Evolutionary conservation across 495 filamentous ascomycete genomes (phyloP), one percentile per base, ranked within the genome.

Genomic region (Penicillium manginii): DNA sequence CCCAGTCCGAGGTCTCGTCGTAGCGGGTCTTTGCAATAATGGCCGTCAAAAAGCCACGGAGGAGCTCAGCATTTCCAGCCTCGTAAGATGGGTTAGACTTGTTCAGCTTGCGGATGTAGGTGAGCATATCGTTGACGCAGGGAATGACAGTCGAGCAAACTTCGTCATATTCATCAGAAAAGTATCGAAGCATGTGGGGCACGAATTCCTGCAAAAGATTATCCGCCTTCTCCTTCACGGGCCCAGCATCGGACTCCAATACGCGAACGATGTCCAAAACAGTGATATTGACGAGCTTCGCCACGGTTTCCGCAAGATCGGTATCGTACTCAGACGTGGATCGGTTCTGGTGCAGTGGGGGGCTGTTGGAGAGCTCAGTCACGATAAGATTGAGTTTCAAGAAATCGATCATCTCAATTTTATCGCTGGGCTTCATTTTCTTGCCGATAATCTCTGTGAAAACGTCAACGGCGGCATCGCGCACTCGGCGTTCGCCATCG

Each of bases 161-260:
- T 70, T 99, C 94, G 72, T 99, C 94, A 65, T 91, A 99, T 73
- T 99, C 93, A 68, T 99, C 96, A 21, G 91, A 90, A 71, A 99
- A 96, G 78, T 96, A 96, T 35, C 92, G 89, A 26, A 99, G 77
- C 18, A 98, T 81, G 51, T 90, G 85, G 2, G 92, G 91, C 46
- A 96, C 74, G 70, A 99, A 97, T 45, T 81, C 81, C 65, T 89
- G 88, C 29, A 97, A 74, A 43, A 93, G 81, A 63, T 86, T 84
- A 32, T 90, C 89, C 50, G 92, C 91, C 40, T 78, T 82, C 59
- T 81, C 79, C 57, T 75, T 79, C 22, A 75, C 76, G 48, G 84
- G 77, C 26, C 84, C 81, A 23, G 79, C 67, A 37, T 88, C 85
- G 47, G 71, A 74, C 42, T 88, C 86, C 46, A 97, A 71, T 11